Evolutionary conservation across 2,329 filamentous ascomycete genomes (phyloP), one percentile per base, ranked within the genome.

Genomic region (Capronia epimyces): DNA sequence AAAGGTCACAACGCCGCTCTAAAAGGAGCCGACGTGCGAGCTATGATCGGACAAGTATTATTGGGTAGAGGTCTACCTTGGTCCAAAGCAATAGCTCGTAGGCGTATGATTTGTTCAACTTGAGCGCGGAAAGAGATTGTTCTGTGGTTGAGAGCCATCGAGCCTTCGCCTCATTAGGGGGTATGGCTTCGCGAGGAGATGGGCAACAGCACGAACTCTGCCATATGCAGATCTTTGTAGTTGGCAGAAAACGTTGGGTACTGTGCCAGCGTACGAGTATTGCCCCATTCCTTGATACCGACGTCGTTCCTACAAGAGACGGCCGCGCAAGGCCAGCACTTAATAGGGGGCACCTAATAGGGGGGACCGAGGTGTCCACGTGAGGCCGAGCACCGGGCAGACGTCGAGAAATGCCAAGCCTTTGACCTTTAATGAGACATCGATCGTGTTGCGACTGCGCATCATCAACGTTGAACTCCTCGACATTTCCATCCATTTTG

Each of bases 401-500:
- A 24, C 3, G 24, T 13, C 8, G 39, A 25, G 20, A 22, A 42
- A 13, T 13, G 47, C 47, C 47, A 50, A 50, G 47, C 36, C 12
- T 36, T 37, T 41, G 43, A 46, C 49, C 49, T 51, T 51, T 51
- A 51, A 20, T 46, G 42, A 43, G 43, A 51, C 49, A 16, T 45
- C 49, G 49, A 51, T 27, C 21, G 24, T 41, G 36, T 32, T 25
- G 43, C 18, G 32, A 42, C 34, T 46, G 49, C 34, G 43, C 31
- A 48, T 48, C 36, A 24, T 27, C 25, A 40, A 37, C 50, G 24
- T 43, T 37, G 44, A 29, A 40, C 44, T 43, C 40, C 22, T 36
- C 10, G 13, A 46, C 10, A 34, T 40, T 32, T 44, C 22, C 45
- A 52, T 52, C 44, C 40, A 32, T 39, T 29, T 27, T 13, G 31